These are phyloP conservation scores for Penicillium herquei DNA, from an alignment of 495 filamentous ascomycete genomes.

Conservation along the genomic window DNA sequence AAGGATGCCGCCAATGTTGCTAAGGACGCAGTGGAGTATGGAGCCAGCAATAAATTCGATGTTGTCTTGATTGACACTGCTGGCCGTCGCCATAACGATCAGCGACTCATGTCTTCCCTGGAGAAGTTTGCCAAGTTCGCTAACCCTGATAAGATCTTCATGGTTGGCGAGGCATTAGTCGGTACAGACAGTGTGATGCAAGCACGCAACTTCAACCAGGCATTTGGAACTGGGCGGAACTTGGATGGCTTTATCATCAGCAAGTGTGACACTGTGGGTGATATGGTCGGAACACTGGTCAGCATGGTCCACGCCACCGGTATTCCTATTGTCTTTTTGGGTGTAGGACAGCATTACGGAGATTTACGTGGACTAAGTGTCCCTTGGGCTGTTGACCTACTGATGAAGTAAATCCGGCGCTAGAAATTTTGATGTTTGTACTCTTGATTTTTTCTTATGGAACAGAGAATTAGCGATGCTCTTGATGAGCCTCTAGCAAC, in stretches of 20 bases:
- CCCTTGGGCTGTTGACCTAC: slow-evolving; percentile 79
- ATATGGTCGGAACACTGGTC: slow-evolving; percentile 96
- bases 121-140: slow-evolving; percentile 98
- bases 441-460: not conserved
- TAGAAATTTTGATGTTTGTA: not conserved
- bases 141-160: slow-evolving; percentile 94
- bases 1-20: slow-evolving; percentile 96
- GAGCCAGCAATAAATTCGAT: slow-evolving; percentile 71
- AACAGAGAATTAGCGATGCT: not conserved
- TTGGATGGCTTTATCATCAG: slow-evolving; percentile 96
- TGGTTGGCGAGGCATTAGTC: slow-evolving; percentile 97
- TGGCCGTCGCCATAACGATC: slow-evolving; percentile 91
- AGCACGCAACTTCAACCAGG: slow-evolving; percentile 90
- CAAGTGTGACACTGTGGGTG: slow-evolving; percentile 97
- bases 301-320: slow-evolving; percentile 98
- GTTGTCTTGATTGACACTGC: slow-evolving; percentile 97
- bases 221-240: slow-evolving; percentile 76
- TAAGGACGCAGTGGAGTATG: slow-evolving; percentile 84
- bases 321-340: slow-evolving; percentile 90
- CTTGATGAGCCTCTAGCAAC: no score
- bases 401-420: slow-evolving; percentile 55
- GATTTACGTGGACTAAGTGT: slow-evolving; percentile 93
- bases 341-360: slow-evolving; percentile 94
- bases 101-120: slow-evolving; percentile 87
- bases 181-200: slow-evolving; percentile 93